Conservation (phyloP, 1,284 basidiomycete genomes). For the Hymenochaete sp. region DNA sequence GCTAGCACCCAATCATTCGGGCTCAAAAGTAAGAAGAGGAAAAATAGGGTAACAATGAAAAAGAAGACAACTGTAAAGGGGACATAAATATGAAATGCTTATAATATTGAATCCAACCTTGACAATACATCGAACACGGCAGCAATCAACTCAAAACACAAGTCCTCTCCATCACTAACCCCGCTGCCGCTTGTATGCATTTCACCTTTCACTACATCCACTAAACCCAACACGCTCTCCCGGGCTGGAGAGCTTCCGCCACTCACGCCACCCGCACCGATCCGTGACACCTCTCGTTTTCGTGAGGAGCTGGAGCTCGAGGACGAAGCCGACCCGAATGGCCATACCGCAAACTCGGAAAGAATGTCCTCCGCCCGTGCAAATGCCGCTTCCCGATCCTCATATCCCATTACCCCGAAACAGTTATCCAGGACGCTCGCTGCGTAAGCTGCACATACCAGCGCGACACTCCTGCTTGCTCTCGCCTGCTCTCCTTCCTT, state of each 20-base stretch:
- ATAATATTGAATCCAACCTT: slow-evolving; percentile 76
- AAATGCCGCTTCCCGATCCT: slow-evolving; percentile 86
- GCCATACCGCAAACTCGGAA: slow-evolving; percentile 84
- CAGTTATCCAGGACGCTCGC: slow-evolving; percentile 94
- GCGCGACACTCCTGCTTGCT: slow-evolving; percentile 69
- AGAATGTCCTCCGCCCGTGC: slow-evolving; percentile 86
- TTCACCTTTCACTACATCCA: slow-evolving; percentile 75
- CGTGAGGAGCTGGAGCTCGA: slow-evolving; percentile 25
- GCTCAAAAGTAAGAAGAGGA: no score
- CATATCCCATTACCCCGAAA: slow-evolving; percentile 78
- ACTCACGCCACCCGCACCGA: slow-evolving; percentile 41
- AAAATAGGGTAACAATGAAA: not conserved
- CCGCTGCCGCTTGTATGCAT: slow-evolving; percentile 31
- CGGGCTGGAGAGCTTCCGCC: slow-evolving; percentile 37
- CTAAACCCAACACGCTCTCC: slow-evolving; percentile 67
- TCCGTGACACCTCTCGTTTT: slow-evolving; percentile 37
- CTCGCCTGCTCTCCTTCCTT: slow-evolving; percentile 75
- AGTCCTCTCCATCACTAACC: slow-evolving; percentile 50
- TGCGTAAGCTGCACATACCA: slow-evolving; percentile 84
- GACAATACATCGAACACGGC: slow-evolving; percentile 87
- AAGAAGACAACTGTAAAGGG: not conserved
- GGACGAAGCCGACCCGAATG: slow-evolving; percentile 43
- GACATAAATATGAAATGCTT: slow-evolving; percentile 20
- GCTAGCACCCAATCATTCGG: no score
- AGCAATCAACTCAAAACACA: slow-evolving; percentile 81